Evolutionary conservation across 2,329 filamentous ascomycete genomes (phyloP).

Genomic region (Paraconiothyrium sp.): DNA sequence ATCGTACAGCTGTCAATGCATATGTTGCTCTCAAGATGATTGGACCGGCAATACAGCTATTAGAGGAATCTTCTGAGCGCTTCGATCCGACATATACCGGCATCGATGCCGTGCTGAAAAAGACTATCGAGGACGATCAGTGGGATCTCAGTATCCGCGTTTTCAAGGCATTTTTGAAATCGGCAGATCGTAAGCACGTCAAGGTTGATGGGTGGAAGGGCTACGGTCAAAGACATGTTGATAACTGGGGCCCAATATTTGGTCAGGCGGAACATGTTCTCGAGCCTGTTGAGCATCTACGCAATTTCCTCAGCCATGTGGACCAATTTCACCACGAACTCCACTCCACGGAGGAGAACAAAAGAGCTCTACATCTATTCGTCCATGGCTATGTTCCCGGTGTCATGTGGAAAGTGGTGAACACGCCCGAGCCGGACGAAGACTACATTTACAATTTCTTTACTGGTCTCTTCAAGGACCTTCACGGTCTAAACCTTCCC

Average conservation of each 20-base stretch:
- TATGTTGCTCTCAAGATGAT: constrained; percentile 54
- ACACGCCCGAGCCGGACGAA: constrained; percentile 31
- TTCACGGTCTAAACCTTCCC: constrained; percentile 32
- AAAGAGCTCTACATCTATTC: constrained; percentile 31
- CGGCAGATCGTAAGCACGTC: constrained; percentile 9
- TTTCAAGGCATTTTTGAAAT: constrained; percentile 30
- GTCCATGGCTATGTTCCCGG: constrained; percentile 38
- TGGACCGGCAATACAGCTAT: constrained; percentile 51
- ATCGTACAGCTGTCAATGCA: constrained; percentile 56
- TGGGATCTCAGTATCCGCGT: constrained; percentile 49
- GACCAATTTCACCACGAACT: constrained; percentile 37
- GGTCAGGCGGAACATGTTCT: constrained; percentile 32
- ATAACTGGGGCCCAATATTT: constrained; percentile 34
- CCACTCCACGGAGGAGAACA: constrained; percentile 24
- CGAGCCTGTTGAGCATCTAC: constrained; percentile 33
- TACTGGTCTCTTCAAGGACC: constrained; percentile 33
- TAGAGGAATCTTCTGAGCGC: constrained; percentile 48
- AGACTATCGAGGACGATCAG: constrained; percentile 41
- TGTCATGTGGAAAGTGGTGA: constrained; percentile 38
- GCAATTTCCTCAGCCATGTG: constrained; percentile 40
- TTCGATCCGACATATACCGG: constrained; percentile 30
- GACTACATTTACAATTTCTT: constrained; percentile 39
- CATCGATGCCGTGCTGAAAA: constrained; percentile 41
- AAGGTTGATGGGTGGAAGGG: constrained; percentile 14
- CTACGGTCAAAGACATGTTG: constrained; percentile 8